phyloP scores from a whole-genome alignment of 306 rosid genomes.

The Ceratonia siliqua region DNA sequence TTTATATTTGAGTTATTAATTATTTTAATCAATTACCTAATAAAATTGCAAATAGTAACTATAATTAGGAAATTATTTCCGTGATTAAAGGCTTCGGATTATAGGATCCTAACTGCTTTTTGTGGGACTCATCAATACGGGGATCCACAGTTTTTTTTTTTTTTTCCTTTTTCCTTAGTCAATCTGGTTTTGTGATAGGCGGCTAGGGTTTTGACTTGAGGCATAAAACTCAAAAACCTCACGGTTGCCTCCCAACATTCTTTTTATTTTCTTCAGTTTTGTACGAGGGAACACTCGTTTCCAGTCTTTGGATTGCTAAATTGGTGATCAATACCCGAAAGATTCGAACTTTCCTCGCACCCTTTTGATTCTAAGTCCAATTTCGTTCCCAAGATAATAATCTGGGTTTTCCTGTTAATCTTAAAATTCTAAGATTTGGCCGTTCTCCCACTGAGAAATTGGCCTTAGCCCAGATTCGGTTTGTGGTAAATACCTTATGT shows the following conservation, averaged over 20 bases:
- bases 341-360: constrained; percentile 19
- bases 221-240: constrained; percentile 25
- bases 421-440: not conserved
- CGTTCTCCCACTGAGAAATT: constrained; percentile 2
- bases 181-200: constrained; percentile 43
- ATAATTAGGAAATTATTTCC: not conserved
- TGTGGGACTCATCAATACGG: not conserved
- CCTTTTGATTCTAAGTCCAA: not conserved
- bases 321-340: not conserved
- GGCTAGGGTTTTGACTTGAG: constrained; percentile 75
- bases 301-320: not conserved
- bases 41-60: too few species aligned
- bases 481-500: not conserved
- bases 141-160: not conserved
- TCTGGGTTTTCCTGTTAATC: constrained; percentile 4
- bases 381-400: constrained; percentile 21
- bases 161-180: not conserved
- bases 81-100: not conserved
- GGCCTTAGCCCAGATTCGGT: not conserved
- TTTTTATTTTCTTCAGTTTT: not conserved
- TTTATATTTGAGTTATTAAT: too few species aligned
- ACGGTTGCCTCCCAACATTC: not conserved
- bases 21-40: not conserved
- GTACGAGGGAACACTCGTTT: not conserved
- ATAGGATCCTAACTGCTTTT: not conserved